Conservation (phyloP, 2,329 filamentous ascomycete genomes). For the Botryotinia globosa region DNA sequence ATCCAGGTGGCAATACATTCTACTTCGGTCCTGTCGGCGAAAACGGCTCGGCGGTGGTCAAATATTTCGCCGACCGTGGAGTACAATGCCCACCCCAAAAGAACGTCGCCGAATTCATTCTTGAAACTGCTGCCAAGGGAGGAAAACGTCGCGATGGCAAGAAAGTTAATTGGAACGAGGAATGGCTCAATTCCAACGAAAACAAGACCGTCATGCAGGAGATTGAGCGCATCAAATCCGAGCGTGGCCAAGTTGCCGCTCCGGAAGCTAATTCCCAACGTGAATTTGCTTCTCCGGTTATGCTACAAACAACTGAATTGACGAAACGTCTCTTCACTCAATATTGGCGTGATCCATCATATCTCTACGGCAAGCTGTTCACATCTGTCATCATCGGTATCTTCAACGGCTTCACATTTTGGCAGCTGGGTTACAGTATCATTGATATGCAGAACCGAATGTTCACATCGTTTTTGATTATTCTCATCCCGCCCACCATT, state of each 20-base stretch:
- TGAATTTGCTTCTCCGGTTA: slow-evolving; percentile 66
- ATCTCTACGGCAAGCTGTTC: slow-evolving; percentile 75
- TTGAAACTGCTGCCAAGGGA: slow-evolving; percentile 62
- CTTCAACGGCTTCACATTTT: slow-evolving; percentile 80
- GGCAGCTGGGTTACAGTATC: slow-evolving; percentile 61
- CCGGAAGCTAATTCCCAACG: slow-evolving; percentile 41
- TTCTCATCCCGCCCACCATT: slow-evolving; percentile 63
- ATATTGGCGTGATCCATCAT: slow-evolving; percentile 74
- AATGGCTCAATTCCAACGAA: slow-evolving; percentile 67
- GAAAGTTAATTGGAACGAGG: slow-evolving; percentile 68
- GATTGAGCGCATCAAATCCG: slow-evolving; percentile 50
- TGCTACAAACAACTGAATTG: slow-evolving; percentile 61
- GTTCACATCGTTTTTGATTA: slow-evolving; percentile 67
- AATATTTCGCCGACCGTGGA: slow-evolving; percentile 67
- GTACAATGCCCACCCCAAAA: slow-evolving; percentile 63
- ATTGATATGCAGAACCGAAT: slow-evolving; percentile 73
- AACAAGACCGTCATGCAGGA: slow-evolving; percentile 58
- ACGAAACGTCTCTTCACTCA: slow-evolving; percentile 69
- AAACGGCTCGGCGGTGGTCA: slow-evolving; percentile 61
- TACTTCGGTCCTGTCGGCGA: slow-evolving; percentile 72
- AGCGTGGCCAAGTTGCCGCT: slow-evolving; percentile 40
- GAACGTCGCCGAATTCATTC: slow-evolving; percentile 65
- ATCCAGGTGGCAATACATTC: slow-evolving; percentile 64
- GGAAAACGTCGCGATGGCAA: slow-evolving; percentile 48
- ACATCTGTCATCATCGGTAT: slow-evolving; percentile 67